Evolutionary conservation across 2,329 filamentous ascomycete genomes (phyloP).

Genomic region (Talaromyces sp.): DNA sequence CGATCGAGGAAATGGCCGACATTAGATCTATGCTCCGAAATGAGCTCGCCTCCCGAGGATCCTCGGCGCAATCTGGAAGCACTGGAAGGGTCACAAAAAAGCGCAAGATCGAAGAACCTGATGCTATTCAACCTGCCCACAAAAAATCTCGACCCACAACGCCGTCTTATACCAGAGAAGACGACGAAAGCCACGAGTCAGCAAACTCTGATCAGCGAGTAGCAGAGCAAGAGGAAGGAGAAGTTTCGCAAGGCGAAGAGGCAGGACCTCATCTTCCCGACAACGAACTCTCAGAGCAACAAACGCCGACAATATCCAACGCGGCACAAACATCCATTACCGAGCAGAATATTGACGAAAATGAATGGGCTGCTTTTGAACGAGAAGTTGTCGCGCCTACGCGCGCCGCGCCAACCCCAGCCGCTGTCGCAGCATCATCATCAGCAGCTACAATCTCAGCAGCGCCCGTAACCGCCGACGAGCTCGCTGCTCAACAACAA

Average conservation of each 20-base stretch:
- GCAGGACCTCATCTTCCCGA: conserved; percentile 25
- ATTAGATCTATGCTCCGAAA: conserved; percentile 75
- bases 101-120: conserved; percentile 50
- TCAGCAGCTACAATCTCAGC: conserved; percentile 63
- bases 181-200: neutral
- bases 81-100: conserved; percentile 48
- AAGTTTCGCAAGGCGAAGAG: conserved; percentile 27
- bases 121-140: conserved; percentile 33
- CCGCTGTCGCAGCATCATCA: conserved; percentile 32
- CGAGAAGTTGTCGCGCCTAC: conserved; percentile 65
- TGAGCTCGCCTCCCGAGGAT: conserved; percentile 70
- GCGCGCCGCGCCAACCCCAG: conserved; percentile 30
- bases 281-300: neutral
- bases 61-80: conserved; percentile 56
- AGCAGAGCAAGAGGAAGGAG: conserved; percentile 28
- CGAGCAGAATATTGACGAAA: conserved; percentile 59
- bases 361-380: conserved; percentile 84
- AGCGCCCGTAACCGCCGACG: conserved; percentile 63
- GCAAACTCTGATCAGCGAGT: conserved; percentile 18
- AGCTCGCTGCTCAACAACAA: conserved; percentile 56
- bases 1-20: conserved; percentile 61
- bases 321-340: conserved; percentile 16
- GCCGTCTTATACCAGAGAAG: conserved; percentile 28
- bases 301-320: conserved; percentile 5
- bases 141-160: conserved; percentile 44